These are phyloP conservation scores for Microbotryum saponariae DNA, from an alignment of 1,284 basidiomycete species.

Conservation along the genomic window DNA sequence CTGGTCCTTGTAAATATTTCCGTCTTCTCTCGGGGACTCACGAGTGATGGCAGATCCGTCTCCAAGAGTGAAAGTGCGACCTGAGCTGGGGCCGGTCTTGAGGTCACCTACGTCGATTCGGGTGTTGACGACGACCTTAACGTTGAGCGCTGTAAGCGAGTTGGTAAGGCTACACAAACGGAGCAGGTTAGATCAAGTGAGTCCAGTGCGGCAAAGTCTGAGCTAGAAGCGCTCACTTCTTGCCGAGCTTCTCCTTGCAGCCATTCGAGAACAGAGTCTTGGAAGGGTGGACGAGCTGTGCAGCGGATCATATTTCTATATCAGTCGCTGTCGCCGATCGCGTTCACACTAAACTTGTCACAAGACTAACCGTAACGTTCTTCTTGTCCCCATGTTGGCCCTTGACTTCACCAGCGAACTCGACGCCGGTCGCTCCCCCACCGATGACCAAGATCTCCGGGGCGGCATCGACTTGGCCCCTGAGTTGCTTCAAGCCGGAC, in stretches of 20 bases:
- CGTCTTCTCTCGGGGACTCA: constrained; percentile 9
- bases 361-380: constrained; percentile 35
- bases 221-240: no score
- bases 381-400: constrained; percentile 25
- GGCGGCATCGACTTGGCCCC: constrained; percentile 36
- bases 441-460: constrained; percentile 42
- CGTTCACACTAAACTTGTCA: no score
- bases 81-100: constrained; percentile 35
- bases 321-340: no score
- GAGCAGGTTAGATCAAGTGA: no score
- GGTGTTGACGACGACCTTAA: constrained; percentile 40
- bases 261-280: constrained; percentile 20
- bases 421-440: constrained; percentile 46
- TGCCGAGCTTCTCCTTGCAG: constrained; percentile 24
- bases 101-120: constrained; percentile 35
- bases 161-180: constrained; percentile 16
- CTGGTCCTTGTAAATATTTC: not conserved
- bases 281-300: constrained; percentile 32
- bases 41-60: constrained; percentile 38
- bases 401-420: constrained; percentile 41
- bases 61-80: constrained; percentile 11
- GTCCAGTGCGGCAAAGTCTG: no score
- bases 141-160: constrained; percentile 39
- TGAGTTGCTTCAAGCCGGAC: constrained; percentile 6
- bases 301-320: no score